A percentile compares a stretch with the other conserved stretches of the same genome.
These are phyloP conservation scores for Hyaloscypha hepaticicola DNA, from an alignment of 495 filamentous ascomycete species.

Conservation along the genomic window DNA sequence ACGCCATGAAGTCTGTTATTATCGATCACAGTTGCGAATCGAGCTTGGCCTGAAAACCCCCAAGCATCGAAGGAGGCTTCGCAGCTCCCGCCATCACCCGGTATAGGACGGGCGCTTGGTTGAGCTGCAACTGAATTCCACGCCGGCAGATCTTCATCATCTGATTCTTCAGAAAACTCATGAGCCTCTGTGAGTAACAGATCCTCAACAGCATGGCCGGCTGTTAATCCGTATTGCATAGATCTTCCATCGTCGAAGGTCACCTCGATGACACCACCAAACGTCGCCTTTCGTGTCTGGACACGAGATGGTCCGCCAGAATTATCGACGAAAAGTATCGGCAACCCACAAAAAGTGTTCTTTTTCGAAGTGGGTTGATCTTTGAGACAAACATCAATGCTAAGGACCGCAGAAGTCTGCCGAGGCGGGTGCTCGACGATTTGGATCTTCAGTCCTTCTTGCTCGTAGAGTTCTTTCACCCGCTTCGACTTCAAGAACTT, in stretches of 20 bases:
- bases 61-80: not conserved
- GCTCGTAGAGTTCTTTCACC: not conserved
- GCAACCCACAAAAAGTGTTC: conserved; percentile 2
- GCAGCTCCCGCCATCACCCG: not conserved
- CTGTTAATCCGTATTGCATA: conserved; percentile 1
- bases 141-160: not conserved
- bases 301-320: not conserved
- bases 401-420: not conserved
- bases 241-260: conserved; percentile 2
- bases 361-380: not conserved
- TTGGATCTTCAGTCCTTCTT: not conserved
- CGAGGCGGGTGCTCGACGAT: not conserved
- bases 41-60: not conserved
- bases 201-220: conserved; percentile 1
- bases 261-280: conserved; percentile 7
- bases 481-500: not conserved
- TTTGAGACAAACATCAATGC: conserved; percentile 1
- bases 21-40: not conserved
- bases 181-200: not conserved
- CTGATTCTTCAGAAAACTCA: not conserved
- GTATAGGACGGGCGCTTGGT: not conserved
- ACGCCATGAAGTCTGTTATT: not conserved
- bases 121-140: not conserved
- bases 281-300: not conserved
- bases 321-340: not conserved